phyloP scores from a whole-genome alignment of 768 basidiomycete genomes.

The Rhizopogon roseolus region DNA sequence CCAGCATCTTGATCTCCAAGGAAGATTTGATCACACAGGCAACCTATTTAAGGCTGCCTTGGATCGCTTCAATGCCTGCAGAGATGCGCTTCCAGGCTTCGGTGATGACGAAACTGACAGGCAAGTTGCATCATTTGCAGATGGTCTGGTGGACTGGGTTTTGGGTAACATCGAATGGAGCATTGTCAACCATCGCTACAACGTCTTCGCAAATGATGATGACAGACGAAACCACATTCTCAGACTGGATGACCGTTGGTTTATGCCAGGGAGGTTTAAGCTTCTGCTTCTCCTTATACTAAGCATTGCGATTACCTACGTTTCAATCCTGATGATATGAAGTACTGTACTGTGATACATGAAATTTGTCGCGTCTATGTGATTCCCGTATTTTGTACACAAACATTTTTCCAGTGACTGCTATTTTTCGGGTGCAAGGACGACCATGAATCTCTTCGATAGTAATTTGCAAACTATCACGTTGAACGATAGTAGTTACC shows the following conservation, averaged over 20 bases:
- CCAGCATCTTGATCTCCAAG: slow-evolving; percentile 10
- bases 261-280: too few relatives aligned
- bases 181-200: slow-evolving; percentile 22
- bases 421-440: too few relatives aligned
- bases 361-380: too few relatives aligned
- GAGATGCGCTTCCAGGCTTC: slow-evolving; percentile 14
- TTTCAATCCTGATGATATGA: too few relatives aligned
- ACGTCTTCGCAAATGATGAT: slow-evolving; percentile 11
- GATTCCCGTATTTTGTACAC: too few relatives aligned
- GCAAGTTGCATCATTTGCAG: slow-evolving; percentile 15
- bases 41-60: slow-evolving; percentile 17
- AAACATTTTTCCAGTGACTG: too few relatives aligned
- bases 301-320: too few relatives aligned
- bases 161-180: slow-evolving; percentile 25
- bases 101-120: slow-evolving; percentile 9
- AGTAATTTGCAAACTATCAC: too few relatives aligned
- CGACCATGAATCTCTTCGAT: too few relatives aligned
- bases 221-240: slow-evolving; percentile 20
- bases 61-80: slow-evolving; percentile 19
- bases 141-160: slow-evolving; percentile 22
- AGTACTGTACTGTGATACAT: too few relatives aligned
- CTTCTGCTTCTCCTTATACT: too few relatives aligned
- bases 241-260: slow-evolving; percentile 7
- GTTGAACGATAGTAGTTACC: too few relatives aligned
- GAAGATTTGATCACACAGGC: slow-evolving; percentile 14